Evolutionary conservation across 208 protist genomes (phyloP).

Genomic region (Acanthamoeba castellanii): DNA sequence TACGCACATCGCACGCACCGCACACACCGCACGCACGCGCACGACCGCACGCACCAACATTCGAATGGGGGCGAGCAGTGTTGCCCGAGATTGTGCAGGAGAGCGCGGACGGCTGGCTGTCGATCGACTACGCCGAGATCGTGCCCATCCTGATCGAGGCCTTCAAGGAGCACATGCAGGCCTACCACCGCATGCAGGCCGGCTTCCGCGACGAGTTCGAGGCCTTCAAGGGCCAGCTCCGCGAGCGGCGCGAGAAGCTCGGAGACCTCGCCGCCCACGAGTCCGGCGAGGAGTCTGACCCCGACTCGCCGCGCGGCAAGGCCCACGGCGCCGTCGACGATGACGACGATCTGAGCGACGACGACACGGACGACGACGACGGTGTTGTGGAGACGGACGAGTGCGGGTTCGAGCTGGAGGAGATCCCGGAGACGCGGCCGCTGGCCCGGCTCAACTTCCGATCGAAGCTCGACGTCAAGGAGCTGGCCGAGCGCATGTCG

Average conservation of each 20-base stretch:
- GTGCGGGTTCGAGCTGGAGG: constrained; percentile 29
- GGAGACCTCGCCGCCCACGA: background rate
- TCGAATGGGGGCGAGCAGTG: background rate
- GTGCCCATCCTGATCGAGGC: constrained; percentile 48
- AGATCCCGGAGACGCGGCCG: constrained; percentile 1
- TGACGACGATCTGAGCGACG: background rate
- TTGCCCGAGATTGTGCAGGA: constrained; percentile 61
- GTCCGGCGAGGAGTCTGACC: background rate
- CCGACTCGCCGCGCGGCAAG: background rate
- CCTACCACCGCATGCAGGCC: constrained; percentile 10
- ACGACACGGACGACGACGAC: background rate
- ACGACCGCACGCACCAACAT: background rate
- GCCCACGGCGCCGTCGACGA: background rate
- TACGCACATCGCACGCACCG: background rate
- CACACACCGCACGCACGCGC: background rate
- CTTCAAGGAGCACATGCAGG: constrained; percentile 67
- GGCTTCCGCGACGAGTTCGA: constrained; percentile 43
- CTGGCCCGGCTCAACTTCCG: constrained; percentile 10
- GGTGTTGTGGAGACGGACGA: background rate
- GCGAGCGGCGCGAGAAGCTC: background rate
- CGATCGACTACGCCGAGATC: constrained; percentile 55
- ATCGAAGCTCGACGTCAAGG: constrained; percentile 45
- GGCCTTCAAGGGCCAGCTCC: constrained; percentile 3
- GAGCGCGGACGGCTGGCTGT: constrained; percentile 4
- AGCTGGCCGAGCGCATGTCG: constrained; percentile 36